Percentiles rank a stretch among this genome's conserved stretches.
Conservation (phyloP, 208 protist species). For the Trichomonas gallinae region DNA sequence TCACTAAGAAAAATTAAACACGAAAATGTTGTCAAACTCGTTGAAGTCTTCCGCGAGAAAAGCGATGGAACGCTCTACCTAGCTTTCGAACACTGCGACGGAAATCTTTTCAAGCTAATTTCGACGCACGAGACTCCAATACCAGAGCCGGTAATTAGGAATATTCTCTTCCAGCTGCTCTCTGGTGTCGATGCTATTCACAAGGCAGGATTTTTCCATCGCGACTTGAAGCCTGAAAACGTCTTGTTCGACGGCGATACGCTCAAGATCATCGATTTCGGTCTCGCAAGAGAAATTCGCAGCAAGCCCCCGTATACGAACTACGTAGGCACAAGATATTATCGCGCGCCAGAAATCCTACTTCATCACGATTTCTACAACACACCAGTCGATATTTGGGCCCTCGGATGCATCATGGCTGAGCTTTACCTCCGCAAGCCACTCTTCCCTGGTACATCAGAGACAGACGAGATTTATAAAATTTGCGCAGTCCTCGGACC, state of each 20-base stretch:
- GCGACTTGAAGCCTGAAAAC: constrained; percentile 20
- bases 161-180: not conserved
- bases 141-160: not conserved
- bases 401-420: constrained; percentile 58
- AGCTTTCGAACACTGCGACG: not conserved
- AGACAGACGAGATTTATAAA: constrained; percentile 84
- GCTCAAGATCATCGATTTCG: constrained; percentile 80
- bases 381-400: constrained; percentile 60
- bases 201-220: not conserved
- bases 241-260: not conserved
- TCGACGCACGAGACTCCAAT: not conserved
- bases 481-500: constrained; percentile 78
- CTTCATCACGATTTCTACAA: constrained; percentile 53
- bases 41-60: not conserved
- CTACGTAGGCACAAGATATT: constrained; percentile 70
- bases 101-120: not conserved
- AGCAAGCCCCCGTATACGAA: constrained; percentile 65
- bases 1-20: not conserved
- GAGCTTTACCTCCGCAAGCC: constrained; percentile 62
- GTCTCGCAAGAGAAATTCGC: constrained; percentile 61
- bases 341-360: constrained; percentile 64
- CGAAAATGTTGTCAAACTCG: constrained; percentile 3
- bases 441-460: constrained; percentile 65
- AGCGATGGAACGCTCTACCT: not conserved
- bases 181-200: not conserved